Conservation (phyloP, 305 asterid genomes). For the Fraxinus ornus region DNA sequence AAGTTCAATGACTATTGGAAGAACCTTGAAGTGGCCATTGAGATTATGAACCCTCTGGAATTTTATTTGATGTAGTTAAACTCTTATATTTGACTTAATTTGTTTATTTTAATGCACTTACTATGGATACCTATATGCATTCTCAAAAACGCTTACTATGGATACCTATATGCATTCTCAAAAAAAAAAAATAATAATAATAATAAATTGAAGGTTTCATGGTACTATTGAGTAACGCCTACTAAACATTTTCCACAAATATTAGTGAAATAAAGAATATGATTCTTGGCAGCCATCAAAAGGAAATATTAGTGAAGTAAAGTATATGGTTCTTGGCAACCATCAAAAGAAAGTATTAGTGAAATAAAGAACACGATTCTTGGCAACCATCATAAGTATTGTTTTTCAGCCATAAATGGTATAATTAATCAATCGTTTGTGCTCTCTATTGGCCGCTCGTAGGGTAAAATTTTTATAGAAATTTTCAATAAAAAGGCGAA, state of each 20-base stretch:
- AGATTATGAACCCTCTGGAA: neutral
- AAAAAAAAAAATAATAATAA: too few relatives aligned
- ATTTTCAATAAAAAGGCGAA: too few relatives aligned
- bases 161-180: neutral
- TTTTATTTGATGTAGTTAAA: neutral
- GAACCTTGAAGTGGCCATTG: neutral
- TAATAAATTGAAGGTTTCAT: too few relatives aligned
- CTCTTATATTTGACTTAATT: neutral
- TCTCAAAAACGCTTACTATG: neutral
- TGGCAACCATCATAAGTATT: neutral
- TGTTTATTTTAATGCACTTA: neutral
- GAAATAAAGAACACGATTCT: neutral
- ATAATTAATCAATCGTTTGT: too few relatives aligned
- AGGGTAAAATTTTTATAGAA: too few relatives aligned
- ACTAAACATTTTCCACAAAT: neutral
- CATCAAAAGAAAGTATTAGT: neutral
- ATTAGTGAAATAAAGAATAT: too few relatives aligned
- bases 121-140: too few relatives aligned
- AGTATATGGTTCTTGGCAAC: neutral
- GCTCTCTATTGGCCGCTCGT: too few relatives aligned
- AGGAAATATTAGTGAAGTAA: neutral
- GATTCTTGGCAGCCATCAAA: neutral
- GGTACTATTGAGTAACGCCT: neutral
- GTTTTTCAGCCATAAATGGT: too few relatives aligned
- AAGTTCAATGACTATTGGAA: neutral